Percentiles rank a stretch among this genome's conserved stretches.
Conservation (phyloP, 2,329 filamentous ascomycete genomes). For the Monilinia fructicola region DNA sequence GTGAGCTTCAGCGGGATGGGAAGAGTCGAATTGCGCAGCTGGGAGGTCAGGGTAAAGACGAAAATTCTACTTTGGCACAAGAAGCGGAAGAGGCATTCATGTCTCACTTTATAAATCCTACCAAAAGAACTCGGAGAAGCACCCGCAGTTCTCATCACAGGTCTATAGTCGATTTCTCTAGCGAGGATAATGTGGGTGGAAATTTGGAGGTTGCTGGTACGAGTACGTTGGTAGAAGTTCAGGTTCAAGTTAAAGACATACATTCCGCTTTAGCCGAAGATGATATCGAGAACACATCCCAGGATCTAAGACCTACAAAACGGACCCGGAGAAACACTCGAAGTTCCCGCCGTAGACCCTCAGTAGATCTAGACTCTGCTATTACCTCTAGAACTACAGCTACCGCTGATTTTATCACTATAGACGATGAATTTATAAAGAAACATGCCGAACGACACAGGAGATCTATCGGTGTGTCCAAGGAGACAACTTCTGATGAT, state of each 20-base stretch:
- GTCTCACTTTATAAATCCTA: too few relatives aligned
- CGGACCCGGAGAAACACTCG: background rate
- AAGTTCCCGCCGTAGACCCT: conserved; percentile 1
- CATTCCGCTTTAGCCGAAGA: background rate
- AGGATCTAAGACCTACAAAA: background rate
- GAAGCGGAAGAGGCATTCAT: too few relatives aligned
- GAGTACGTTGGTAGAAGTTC: too few relatives aligned
- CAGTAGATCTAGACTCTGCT: background rate
- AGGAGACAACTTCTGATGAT: background rate
- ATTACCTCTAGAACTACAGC: background rate
- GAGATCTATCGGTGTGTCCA: background rate
- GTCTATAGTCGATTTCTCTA: too few relatives aligned
- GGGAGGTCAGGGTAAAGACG: too few relatives aligned
- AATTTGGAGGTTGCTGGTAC: too few relatives aligned
- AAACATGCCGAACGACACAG: too few relatives aligned
- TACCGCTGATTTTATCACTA: too few relatives aligned
- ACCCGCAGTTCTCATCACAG: too few relatives aligned
- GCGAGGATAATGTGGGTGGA: too few relatives aligned
- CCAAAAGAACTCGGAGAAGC: too few relatives aligned
- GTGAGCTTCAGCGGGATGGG: background rate
- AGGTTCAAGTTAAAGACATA: background rate
- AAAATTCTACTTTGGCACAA: too few relatives aligned
- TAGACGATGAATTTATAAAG: background rate
- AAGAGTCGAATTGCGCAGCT: background rate
- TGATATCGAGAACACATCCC: background rate